phyloP scores from a whole-genome alignment of 306 rosid genomes.

The Trifolium pratense region DNA sequence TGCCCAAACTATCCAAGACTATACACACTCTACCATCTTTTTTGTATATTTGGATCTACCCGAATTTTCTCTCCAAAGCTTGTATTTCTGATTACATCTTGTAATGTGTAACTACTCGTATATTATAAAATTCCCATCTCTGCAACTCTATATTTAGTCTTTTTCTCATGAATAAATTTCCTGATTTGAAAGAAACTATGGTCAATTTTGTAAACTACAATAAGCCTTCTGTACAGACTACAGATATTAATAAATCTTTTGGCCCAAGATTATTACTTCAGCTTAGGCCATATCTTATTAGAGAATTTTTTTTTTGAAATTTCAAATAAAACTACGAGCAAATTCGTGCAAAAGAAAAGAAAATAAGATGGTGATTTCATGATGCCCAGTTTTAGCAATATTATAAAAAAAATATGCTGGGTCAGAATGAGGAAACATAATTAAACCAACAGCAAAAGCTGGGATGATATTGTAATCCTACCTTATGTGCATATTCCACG shows the following conservation, averaged over 20 bases:
- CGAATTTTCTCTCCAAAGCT: conserved; percentile 1
- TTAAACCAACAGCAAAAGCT: conserved; percentile 19
- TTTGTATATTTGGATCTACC: conserved; percentile 3
- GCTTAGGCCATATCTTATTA: conserved; percentile 28
- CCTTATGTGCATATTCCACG: conserved; percentile 97
- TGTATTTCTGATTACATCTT: conserved; percentile 1
- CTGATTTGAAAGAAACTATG: conserved; percentile 1
- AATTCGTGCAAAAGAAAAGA: conserved; percentile 21
- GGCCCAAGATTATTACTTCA: conserved; percentile 29
- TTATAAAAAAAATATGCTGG: conserved; percentile 34
- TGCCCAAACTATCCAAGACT: neutral
- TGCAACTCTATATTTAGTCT: neutral
- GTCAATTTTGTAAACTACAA: conserved; percentile 17
- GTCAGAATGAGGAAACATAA: conserved; percentile 3
- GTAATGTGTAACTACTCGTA: neutral
- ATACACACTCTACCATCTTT: neutral
- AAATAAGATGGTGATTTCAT: conserved; percentile 18
- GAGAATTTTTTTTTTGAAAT: no score
- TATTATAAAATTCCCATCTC: neutral
- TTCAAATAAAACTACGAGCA: conserved; percentile 20
- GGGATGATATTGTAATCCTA: conserved; percentile 43
- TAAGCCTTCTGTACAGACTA: conserved; percentile 17
- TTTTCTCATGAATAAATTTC: conserved; percentile 1
- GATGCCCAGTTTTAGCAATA: neutral
- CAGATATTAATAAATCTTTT: conserved; percentile 9